These are phyloP conservation scores for Cladorrhinum sp. DNA, from an alignment of 2,329 filamentous ascomycete genomes.

Conservation along the genomic window DNA sequence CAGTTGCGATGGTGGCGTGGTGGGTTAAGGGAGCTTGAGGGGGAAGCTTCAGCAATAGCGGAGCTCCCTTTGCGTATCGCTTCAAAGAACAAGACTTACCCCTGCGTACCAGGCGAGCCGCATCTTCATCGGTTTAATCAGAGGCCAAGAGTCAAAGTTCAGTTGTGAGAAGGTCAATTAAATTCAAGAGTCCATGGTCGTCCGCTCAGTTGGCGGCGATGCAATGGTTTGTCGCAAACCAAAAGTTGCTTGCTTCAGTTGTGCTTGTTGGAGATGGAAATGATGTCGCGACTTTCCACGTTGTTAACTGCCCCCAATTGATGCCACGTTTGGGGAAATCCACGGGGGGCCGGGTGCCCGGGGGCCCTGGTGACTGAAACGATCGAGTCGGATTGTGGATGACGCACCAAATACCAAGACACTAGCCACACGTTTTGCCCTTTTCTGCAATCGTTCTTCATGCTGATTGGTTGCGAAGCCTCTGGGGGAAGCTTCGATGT, in stretches of 20 bases:
- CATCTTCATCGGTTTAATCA: slow-evolving; percentile 42
- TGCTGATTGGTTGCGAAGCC: background rate
- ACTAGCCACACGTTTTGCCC: slow-evolving; percentile 14
- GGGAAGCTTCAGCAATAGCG: slow-evolving; percentile 9
- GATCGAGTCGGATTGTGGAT: background rate
- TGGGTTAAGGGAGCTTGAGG: slow-evolving; percentile 11
- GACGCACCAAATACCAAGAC: slow-evolving; percentile 10
- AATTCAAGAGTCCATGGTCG: slow-evolving; percentile 37
- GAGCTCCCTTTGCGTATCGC: slow-evolving; percentile 5
- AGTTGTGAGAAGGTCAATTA: background rate
- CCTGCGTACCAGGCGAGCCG: slow-evolving; percentile 59
- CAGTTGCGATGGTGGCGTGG: slow-evolving; percentile 4
- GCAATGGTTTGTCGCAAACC: background rate
- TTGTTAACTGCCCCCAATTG: slow-evolving; percentile 27
- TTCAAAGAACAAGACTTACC: slow-evolving; percentile 42
- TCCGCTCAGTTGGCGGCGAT: slow-evolving; percentile 11
- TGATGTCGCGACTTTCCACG: no score
- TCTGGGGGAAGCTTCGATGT: background rate
- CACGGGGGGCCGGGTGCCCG: no score
- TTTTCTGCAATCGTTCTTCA: background rate
- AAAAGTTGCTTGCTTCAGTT: background rate
- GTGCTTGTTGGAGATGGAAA: slow-evolving; percentile 1
- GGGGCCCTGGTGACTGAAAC: background rate
- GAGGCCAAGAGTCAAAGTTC: slow-evolving; percentile 4
- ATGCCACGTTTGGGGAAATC: slow-evolving; percentile 33